Percentiles rank a stretch among this genome's conserved stretches.
phyloP scores from a whole-genome alignment of 345 rosid species.

The Durio zibethinus region DNA sequence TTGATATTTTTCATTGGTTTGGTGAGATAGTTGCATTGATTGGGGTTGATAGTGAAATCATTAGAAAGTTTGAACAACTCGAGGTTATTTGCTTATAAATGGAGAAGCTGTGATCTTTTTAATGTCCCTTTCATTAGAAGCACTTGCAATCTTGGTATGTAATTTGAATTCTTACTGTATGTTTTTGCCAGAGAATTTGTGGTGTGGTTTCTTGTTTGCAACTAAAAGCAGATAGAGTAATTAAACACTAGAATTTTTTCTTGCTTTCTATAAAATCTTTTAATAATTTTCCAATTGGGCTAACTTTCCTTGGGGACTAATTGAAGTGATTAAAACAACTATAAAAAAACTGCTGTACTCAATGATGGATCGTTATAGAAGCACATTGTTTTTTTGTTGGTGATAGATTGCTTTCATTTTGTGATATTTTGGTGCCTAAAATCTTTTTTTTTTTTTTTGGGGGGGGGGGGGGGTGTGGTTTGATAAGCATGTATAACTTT shows the following conservation, averaged over 20 bases:
- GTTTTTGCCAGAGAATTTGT: not conserved
- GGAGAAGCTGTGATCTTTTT: not conserved
- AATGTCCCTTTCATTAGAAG: not conserved
- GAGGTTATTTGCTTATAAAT: not conserved
- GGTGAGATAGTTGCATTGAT: not conserved
- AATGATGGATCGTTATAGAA: not conserved
- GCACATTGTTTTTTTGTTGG: not conserved
- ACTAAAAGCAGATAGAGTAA: not conserved
- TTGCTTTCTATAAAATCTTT: not conserved
- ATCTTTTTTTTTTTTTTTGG: not conserved
- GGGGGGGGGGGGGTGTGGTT: too few relatives aligned
- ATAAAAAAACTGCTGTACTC: not conserved
- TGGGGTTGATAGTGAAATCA: slow-evolving; percentile 8
- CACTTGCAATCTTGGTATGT: not conserved
- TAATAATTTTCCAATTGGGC: not conserved
- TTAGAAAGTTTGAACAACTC: not conserved
- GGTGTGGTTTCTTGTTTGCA: not conserved
- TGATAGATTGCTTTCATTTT: not conserved
- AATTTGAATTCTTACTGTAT: not conserved
- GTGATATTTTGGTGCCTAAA: not conserved
- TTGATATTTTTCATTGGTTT: slow-evolving; percentile 4
- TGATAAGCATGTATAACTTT: not conserved
- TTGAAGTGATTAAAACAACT: not conserved
- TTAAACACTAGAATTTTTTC: not conserved
- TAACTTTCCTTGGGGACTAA: not conserved